Evolutionary conservation across 352 stramenopile species (phyloP).

Genomic region (Phytophthora foliorum): DNA sequence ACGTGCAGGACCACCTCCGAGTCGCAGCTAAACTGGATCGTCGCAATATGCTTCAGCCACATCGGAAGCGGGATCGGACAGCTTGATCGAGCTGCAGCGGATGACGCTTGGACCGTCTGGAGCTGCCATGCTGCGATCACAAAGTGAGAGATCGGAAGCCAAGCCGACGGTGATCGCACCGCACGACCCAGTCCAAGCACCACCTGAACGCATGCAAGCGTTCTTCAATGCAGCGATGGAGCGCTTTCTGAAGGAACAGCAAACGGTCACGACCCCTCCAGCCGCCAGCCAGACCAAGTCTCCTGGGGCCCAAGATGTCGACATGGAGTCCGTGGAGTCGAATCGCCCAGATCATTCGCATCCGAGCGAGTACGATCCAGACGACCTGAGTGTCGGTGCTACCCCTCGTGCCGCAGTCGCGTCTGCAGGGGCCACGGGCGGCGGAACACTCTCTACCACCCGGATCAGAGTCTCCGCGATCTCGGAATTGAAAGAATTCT

Average conservation of each 20-base stretch:
- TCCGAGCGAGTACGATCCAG: background rate
- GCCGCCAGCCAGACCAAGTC: background rate
- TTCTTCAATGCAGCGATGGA: constrained; percentile 1
- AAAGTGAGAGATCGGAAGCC: background rate
- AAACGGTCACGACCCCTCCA: background rate
- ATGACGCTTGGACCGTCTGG: background rate
- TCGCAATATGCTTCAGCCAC: background rate
- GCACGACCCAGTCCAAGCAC: background rate
- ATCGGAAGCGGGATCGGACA: background rate
- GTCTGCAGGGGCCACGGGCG: no score
- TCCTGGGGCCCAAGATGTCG: background rate
- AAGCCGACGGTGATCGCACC: background rate
- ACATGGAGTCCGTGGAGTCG: constrained; percentile 1
- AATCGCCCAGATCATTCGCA: no score
- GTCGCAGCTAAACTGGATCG: no score
- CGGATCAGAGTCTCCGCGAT: background rate
- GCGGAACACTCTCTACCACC: no score
- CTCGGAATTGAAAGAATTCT: background rate
- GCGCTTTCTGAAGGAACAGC: background rate
- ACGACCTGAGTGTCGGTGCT: background rate
- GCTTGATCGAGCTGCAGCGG: background rate
- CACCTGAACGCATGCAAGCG: background rate
- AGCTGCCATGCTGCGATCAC: background rate
- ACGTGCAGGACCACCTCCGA: no score
- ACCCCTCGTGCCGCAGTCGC: no score